phyloP scores from a whole-genome alignment of 352 stramenopile genomes.

The Phytophthora chlamydospora region DNA sequence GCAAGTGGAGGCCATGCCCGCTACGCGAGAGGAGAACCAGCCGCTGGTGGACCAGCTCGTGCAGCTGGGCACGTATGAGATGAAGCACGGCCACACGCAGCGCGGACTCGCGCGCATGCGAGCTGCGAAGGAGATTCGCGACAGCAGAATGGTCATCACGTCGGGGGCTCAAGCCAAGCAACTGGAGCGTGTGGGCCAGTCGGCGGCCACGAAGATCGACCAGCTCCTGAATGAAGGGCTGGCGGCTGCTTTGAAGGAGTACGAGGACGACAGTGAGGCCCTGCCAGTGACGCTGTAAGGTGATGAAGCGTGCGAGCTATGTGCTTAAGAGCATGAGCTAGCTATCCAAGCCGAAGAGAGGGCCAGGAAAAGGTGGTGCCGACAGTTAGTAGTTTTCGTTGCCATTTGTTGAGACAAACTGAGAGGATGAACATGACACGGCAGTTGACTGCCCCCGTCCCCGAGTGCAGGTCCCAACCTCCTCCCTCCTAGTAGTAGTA shows the following conservation, averaged over 20 bases:
- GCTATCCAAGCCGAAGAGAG: neutral
- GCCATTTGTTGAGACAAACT: too few relatives aligned
- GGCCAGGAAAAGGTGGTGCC: neutral
- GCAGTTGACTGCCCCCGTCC: conserved; percentile 29
- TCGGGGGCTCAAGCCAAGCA: conserved; percentile 62
- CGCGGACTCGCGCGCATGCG: conserved; percentile 60
- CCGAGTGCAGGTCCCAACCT: neutral
- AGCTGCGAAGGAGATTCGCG: conserved; percentile 61
- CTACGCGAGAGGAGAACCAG: conserved; percentile 55
- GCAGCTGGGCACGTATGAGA: conserved; percentile 64
- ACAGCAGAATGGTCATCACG: conserved; percentile 50
- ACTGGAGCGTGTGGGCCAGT: conserved; percentile 55
- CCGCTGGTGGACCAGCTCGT: conserved; percentile 63
- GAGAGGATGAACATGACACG: neutral
- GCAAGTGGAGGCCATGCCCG: conserved; percentile 48
- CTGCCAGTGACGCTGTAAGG: conserved; percentile 22
- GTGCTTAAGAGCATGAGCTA: neutral
- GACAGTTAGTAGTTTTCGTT: neutral
- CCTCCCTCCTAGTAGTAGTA: too few relatives aligned
- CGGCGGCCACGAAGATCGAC: conserved; percentile 63
- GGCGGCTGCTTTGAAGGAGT: conserved; percentile 54
- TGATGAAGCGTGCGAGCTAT: neutral
- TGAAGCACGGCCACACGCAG: conserved; percentile 51
- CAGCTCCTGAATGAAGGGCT: conserved; percentile 61
- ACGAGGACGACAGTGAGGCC: conserved; percentile 36